Base-by-base conservation (phyloP, 441 rosid genomes). In the Biscutella laevigata region DNA sequence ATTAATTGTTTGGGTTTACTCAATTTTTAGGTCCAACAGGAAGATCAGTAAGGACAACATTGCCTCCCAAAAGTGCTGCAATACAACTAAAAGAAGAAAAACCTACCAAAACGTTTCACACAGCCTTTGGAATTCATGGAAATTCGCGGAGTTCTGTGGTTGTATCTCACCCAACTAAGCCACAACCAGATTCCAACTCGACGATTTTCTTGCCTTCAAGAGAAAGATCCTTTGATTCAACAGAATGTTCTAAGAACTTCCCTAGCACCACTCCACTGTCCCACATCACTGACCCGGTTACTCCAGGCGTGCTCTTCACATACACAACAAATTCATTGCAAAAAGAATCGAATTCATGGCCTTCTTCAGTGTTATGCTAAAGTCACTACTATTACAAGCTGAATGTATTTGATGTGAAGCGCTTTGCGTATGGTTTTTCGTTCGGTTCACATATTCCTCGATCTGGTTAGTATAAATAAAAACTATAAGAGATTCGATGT, bases 241-340 rank as follows among this genome's bases (percentile, higher is more conserved):
- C 95, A 11, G 95, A 87, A 51, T 90, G 94, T 64, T 86, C 95
- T 52, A 90, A 59, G 69, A 90, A 87, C 81, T 90, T 90, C 39
- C 87, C 92, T 53, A 90, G 53, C 39, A 86, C 88, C 43, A 82
- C 78, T 11, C 95, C 97, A 71, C 94, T 82, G 53, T 86, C 97
- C 95, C 95, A 86, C 89, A 84, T 82, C 54, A 86, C 95, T 15
- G 89, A 74, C 25, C 95, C 95, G 4, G 95, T 90, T n/a, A 90
- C 94, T 64, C 97, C 94, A 46, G 97, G 94, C 1, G 70, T 74
- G 29, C 66, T 68, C 88, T 88, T 69, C 29, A 67, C 30, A 43
- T 11, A 39, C 7, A 44, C 19, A 64, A 17, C 39, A 57, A 15
- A 19, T 15, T 24, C 53, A 52, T 1, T 6, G 15, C 50, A 50